Percentiles rank a stretch among this genome's conserved stretches.
phyloP scores from a whole-genome alignment of 1,139 yeast genomes.

The Yamadazyma atmosphaerica region DNA sequence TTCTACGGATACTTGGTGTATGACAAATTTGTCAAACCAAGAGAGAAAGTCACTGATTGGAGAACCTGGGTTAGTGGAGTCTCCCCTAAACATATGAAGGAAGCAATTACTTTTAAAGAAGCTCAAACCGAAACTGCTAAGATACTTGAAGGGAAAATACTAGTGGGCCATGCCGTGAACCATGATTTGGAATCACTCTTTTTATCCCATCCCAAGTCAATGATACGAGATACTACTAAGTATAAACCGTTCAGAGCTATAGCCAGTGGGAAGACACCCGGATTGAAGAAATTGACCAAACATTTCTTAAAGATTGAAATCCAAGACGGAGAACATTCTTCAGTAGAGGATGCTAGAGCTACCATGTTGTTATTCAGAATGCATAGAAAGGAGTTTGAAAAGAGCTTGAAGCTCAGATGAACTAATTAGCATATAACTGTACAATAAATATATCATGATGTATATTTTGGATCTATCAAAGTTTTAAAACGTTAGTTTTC shows the following conservation, averaged over 20 bases:
- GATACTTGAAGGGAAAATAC: constrained; percentile 48
- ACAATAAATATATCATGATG: neutral
- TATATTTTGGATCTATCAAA: neutral
- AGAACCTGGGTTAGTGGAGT: constrained; percentile 95
- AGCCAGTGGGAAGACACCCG: constrained; percentile 69
- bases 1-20: constrained; percentile 70
- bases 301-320: constrained; percentile 61
- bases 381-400: constrained; percentile 63
- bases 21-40: constrained; percentile 76
- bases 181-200: constrained; percentile 73
- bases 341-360: constrained; percentile 88
- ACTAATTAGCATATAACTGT: no score
- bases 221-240: constrained; percentile 74
- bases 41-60: constrained; percentile 81
- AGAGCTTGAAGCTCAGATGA: constrained; percentile 11
- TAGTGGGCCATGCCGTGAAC: constrained; percentile 85
- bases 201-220: constrained; percentile 63
- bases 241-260: constrained; percentile 58
- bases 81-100: constrained; percentile 62
- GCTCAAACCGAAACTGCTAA: constrained; percentile 62
- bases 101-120: constrained; percentile 63
- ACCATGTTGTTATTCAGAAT: constrained; percentile 76
- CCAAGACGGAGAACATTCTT: constrained; percentile 78
- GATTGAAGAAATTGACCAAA: constrained; percentile 63
- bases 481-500: constrained; percentile 26